Evolutionary conservation across 2,329 filamentous ascomycete genomes (phyloP).

Genomic region (Fusarium torulosum): DNA sequence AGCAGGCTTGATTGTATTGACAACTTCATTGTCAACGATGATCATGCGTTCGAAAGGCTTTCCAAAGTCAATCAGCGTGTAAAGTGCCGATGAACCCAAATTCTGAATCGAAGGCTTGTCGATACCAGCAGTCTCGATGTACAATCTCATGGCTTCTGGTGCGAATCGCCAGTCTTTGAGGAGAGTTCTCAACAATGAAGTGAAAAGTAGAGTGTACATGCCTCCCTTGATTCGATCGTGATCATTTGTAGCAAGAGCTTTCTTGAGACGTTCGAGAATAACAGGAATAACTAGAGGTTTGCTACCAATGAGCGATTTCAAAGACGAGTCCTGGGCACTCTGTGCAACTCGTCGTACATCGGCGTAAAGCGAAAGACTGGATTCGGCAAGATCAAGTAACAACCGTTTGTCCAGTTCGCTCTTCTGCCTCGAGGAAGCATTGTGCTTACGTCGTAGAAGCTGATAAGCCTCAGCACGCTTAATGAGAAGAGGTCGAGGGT

Average conservation of each 20-base stretch:
- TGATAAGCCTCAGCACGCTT: constrained; percentile 96
- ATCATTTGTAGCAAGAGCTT: constrained; percentile 82
- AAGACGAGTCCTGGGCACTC: constrained; percentile 89
- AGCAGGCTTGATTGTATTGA: constrained; percentile 78
- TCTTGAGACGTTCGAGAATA: constrained; percentile 82
- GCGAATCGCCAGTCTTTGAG: constrained; percentile 95
- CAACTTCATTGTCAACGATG: constrained; percentile 77
- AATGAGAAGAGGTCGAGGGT: constrained; percentile 91
- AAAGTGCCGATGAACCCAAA: constrained; percentile 83
- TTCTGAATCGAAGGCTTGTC: constrained; percentile 97
- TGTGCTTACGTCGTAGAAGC: constrained; percentile 92
- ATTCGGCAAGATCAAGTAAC: constrained; percentile 88
- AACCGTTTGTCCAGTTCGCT: constrained; percentile 90
- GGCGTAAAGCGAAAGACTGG: constrained; percentile 90
- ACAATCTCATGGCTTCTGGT: constrained; percentile 87
- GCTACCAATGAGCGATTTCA: constrained; percentile 90
- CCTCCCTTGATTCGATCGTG: constrained; percentile 94
- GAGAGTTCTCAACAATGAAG: constrained; percentile 87
- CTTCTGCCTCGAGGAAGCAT: constrained; percentile 86
- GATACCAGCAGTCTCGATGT: constrained; percentile 88
- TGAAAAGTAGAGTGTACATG: constrained; percentile 90
- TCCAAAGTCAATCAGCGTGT: constrained; percentile 91
- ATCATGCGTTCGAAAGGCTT: constrained; percentile 89
- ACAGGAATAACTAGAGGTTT: constrained; percentile 89
- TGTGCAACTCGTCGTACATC: constrained; percentile 97